Conservation (phyloP, 2,329 filamentous ascomycete species). For the Xylaria arbuscula region DNA sequence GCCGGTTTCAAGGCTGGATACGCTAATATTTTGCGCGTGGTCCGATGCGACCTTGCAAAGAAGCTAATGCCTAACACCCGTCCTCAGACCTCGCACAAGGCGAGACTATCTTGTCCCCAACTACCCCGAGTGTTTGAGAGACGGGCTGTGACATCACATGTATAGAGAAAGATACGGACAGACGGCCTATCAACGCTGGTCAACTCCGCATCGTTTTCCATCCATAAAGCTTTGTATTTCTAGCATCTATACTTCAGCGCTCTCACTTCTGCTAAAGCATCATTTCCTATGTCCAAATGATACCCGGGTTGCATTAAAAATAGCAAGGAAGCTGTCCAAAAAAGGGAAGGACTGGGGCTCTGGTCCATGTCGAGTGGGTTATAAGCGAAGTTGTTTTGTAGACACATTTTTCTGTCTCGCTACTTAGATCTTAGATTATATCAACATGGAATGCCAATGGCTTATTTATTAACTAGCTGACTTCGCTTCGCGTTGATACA, state of each 20-base stretch:
- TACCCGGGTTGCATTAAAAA: slow-evolving; percentile 22
- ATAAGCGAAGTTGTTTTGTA: not conserved
- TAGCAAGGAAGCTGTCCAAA: slow-evolving; percentile 6
- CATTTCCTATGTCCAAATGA: slow-evolving; percentile 21
- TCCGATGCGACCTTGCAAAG: slow-evolving; percentile 14
- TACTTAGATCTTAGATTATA: slow-evolving; percentile 29
- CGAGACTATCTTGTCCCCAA: not conserved
- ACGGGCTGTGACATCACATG: not conserved
- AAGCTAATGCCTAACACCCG: not conserved
- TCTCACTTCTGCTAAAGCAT: not conserved
- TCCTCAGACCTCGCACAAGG: not conserved
- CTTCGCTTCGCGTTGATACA: not conserved
- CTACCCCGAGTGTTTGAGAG: not conserved
- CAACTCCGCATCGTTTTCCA: not conserved
- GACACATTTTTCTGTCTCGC: slow-evolving; percentile 1
- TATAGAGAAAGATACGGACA: not conserved
- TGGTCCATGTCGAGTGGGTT: slow-evolving; percentile 14
- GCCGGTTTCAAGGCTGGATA: slow-evolving; percentile 3
- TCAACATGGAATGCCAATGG: slow-evolving; percentile 23
- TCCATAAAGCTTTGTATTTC: not conserved
- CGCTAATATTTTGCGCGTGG: not conserved
- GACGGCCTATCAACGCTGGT: no score
- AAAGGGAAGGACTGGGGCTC: slow-evolving; percentile 9
- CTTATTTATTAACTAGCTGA: slow-evolving; percentile 1
- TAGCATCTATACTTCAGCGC: slow-evolving; percentile 13